Evolutionary conservation across 2,329 filamentous ascomycete genomes (phyloP).

Genomic region (Xylaria hypoxylon): DNA sequence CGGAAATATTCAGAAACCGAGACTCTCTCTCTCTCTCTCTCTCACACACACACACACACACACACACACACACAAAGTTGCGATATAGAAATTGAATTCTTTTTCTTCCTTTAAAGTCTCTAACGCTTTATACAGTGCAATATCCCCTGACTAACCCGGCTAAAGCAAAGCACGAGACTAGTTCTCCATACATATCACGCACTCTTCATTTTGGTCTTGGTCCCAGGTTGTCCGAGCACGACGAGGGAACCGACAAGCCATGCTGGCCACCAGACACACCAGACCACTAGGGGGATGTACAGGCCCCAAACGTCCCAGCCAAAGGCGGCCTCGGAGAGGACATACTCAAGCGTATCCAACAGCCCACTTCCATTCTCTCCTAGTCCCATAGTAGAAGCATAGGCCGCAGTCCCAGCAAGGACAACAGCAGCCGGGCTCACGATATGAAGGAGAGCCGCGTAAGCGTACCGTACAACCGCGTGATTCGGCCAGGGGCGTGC

Average conservation of each 20-base stretch:
- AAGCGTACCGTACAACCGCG: constrained; percentile 55
- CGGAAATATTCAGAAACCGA: neutral
- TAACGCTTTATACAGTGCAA: neutral
- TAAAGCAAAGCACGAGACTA: neutral
- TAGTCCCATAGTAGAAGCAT: constrained; percentile 33
- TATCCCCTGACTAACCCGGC: no score
- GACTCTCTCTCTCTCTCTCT: neutral
- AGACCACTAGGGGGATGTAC: constrained; percentile 90
- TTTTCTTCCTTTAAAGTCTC: neutral
- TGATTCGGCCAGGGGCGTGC: constrained; percentile 61
- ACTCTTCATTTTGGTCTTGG: constrained; percentile 36
- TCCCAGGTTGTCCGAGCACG: constrained; percentile 57
- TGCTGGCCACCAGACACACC: constrained; percentile 95
- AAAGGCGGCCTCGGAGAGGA: constrained; percentile 80
- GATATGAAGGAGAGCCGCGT: constrained; percentile 65
- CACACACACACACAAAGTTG: neutral
- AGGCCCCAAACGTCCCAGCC: constrained; percentile 91
- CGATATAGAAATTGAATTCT: neutral
- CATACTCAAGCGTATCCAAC: constrained; percentile 58
- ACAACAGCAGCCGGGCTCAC: constrained; percentile 71
- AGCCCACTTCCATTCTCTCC: constrained; percentile 12
- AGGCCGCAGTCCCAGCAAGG: constrained; percentile 62
- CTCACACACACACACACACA: neutral
- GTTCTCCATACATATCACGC: constrained; percentile 19
- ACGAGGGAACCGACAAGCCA: constrained; percentile 77